Conservation (phyloP, 345 rosid genomes). For the Moringa oleifera region DNA sequence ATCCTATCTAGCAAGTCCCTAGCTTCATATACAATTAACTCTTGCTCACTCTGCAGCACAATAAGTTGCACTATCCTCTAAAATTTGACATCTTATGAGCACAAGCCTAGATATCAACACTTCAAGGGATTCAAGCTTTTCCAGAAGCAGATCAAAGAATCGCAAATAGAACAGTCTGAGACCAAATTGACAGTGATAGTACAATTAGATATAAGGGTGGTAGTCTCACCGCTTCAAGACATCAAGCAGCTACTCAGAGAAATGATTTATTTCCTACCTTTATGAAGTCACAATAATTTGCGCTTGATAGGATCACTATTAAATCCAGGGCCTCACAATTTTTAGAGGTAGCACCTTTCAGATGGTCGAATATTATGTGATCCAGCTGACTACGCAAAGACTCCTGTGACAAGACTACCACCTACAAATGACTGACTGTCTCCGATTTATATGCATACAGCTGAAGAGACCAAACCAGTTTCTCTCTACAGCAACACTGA, state of each 20-base stretch:
- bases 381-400: background rate
- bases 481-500: no score
- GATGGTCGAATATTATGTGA: no score
- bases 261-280: background rate
- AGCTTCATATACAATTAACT: background rate
- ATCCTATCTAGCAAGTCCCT: background rate
- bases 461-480: no score
- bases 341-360: background rate
- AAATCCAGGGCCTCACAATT: background rate
- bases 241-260: background rate
- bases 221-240: background rate
- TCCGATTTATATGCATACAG: no score
- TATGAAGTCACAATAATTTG: background rate
- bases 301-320: no score
- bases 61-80: no score
- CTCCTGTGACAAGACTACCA: background rate
- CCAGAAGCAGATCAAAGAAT: background rate
- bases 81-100: background rate
- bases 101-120: background rate
- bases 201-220: background rate
- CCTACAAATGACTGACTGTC: no score
- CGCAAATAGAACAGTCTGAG: background rate
- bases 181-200: background rate
- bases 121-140: background rate
- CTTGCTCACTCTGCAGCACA: background rate